A percentile compares a stretch with the other conserved stretches of the same genome.
phyloP scores from a whole-genome alignment of 2,329 filamentous ascomycete species.

The Diaporthe ilicicola region DNA sequence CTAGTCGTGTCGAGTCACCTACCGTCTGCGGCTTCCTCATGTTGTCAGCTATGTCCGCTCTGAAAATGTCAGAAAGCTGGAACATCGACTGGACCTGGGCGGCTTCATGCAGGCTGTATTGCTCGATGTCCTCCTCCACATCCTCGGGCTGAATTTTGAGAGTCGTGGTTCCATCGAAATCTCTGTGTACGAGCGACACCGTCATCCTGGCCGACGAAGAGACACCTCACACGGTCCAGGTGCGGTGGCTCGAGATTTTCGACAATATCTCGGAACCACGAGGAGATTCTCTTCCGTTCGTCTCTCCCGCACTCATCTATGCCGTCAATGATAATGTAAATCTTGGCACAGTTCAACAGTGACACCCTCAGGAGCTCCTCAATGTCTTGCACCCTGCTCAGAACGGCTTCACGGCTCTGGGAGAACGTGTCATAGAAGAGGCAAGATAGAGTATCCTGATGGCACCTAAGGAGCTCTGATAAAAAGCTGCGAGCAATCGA shows the following conservation, averaged over 20 bases:
- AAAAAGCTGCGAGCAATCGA: constrained; percentile 45
- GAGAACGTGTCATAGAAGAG: constrained; percentile 45
- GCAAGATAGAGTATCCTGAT: constrained; percentile 38
- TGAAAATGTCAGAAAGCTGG: not conserved
- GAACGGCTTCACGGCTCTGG: constrained; percentile 40
- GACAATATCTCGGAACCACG: constrained; percentile 38
- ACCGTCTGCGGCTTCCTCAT: constrained; percentile 16
- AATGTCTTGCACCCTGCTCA: constrained; percentile 38
- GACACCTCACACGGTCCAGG: constrained; percentile 37
- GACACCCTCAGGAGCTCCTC: constrained; percentile 43
- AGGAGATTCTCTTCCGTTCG: constrained; percentile 43
- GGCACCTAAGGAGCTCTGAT: constrained; percentile 43
- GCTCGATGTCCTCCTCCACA: not conserved
- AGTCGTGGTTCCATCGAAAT: constrained; percentile 36
- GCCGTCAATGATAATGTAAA: constrained; percentile 51
- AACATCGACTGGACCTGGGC: not conserved
- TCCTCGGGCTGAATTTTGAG: constrained; percentile 36
- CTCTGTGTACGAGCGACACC: constrained; percentile 40
- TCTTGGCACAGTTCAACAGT: constrained; percentile 38
- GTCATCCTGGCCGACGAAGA: constrained; percentile 49
- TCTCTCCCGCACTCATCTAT: constrained; percentile 49
- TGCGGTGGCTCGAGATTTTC: constrained; percentile 13
- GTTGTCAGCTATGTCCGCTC: not conserved
- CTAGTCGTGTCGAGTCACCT: not conserved
- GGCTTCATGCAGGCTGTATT: not conserved